A percentile compares a stretch with the other conserved stretches of the same genome.
phyloP scores from a whole-genome alignment of 192 early-diverging fungal species.

The Entomortierella lignicola region DNA sequence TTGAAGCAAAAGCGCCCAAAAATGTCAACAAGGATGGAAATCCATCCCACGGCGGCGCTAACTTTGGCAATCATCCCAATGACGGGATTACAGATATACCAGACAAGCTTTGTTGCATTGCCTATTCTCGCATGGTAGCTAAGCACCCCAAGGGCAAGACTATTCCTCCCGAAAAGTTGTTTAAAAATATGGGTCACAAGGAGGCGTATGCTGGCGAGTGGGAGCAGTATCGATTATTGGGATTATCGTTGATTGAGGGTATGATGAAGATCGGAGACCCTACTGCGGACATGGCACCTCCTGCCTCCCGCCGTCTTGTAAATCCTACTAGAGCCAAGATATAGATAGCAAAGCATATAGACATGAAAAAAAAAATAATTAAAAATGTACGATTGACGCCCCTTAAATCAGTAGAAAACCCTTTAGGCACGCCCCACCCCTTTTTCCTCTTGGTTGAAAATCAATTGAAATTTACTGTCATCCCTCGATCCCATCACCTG shows the following conservation, averaged over 20 bases:
- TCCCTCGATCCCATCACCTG: background rate
- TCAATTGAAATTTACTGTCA: background rate
- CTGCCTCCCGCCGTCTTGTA: background rate
- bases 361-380: too few species aligned
- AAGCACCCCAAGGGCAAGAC: constrained; percentile 53
- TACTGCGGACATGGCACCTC: constrained; percentile 5
- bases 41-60: background rate
- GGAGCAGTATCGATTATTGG: constrained; percentile 50
- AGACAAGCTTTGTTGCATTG: constrained; percentile 48
- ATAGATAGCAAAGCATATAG: background rate
- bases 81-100: constrained; percentile 23
- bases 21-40: background rate
- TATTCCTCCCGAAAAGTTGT: constrained; percentile 27
- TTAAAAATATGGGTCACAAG: constrained; percentile 35
- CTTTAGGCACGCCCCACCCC: too few species aligned
- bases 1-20: constrained; percentile 29
- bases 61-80: constrained; percentile 26
- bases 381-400: too few species aligned
- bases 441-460: too few species aligned
- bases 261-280: constrained; percentile 55
- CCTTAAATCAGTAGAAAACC: too few species aligned
- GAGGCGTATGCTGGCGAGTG: constrained; percentile 47
- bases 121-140: constrained; percentile 46
- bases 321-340: background rate
- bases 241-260: constrained; percentile 44